Conservation (phyloP, 805 yeast species). For the Yamadazyma kitorensis region DNA sequence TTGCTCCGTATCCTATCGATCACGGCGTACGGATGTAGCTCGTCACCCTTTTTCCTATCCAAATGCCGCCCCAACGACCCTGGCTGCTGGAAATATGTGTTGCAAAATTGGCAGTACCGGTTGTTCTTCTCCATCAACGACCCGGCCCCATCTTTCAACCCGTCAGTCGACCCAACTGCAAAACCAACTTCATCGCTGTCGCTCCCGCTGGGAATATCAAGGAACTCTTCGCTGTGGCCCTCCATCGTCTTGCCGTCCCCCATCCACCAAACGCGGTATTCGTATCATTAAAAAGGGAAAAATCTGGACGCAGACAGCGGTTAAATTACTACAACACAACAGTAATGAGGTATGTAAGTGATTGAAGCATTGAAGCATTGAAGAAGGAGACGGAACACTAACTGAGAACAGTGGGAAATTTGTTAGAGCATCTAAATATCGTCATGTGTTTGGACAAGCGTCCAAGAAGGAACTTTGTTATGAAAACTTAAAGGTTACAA, state of each 20-base stretch:
- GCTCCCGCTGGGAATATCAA: no score
- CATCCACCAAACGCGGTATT: no score
- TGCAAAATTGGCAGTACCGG: conserved; percentile 6
- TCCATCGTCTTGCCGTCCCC: no score
- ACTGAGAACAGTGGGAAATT: conserved; percentile 76
- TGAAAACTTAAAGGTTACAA: conserved; percentile 74
- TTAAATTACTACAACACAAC: no score
- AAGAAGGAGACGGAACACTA: no score
- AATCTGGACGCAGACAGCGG: no score
- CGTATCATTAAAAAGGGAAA: no score
- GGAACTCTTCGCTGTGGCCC: no score
- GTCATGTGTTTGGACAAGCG: conserved; percentile 95
- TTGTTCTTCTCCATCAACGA: not conserved
- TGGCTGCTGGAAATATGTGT: conserved; percentile 6
- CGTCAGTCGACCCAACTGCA: not conserved
- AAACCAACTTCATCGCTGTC: no score
- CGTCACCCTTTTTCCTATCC: conserved; percentile 9
- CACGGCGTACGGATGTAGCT: conserved; percentile 4
- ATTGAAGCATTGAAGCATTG: no score
- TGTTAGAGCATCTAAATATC: conserved; percentile 94
- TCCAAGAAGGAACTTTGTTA: conserved; percentile 64
- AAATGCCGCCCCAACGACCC: conserved; percentile 11
- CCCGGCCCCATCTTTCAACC: not conserved
- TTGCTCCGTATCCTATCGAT: conserved; percentile 3
- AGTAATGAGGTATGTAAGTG: no score